Evolutionary conservation across 768 basidiomycete species (phyloP).

Genomic region (Tulasnella calospora): DNA sequence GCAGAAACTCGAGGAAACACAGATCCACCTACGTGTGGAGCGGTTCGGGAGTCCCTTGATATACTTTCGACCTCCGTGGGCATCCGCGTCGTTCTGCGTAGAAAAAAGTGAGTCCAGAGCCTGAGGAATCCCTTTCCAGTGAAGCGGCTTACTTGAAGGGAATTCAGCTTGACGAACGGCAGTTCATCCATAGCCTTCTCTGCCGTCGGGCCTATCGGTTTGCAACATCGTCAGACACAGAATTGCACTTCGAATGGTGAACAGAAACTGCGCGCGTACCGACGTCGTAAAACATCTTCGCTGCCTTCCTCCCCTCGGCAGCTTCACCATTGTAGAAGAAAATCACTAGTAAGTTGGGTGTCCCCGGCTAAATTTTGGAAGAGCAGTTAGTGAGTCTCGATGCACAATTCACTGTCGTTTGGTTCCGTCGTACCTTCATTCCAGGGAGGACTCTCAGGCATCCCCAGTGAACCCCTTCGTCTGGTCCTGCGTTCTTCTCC

Average conservation of each 20-base stretch:
- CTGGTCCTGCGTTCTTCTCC: neutral
- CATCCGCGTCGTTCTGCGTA: neutral
- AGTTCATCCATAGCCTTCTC: neutral
- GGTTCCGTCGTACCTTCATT: neutral
- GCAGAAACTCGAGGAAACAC: neutral
- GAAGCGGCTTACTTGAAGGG: neutral
- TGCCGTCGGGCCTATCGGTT: neutral
- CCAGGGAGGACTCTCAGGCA: neutral
- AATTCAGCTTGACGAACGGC: constrained; percentile 14
- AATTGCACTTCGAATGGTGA: neutral
- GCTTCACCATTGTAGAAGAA: constrained; percentile 9
- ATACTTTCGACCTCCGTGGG: neutral
- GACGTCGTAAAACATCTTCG: neutral
- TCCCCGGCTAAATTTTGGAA: neutral
- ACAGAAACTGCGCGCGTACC: neutral
- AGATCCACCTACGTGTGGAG: neutral
- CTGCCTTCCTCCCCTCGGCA: neutral
- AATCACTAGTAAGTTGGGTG: neutral
- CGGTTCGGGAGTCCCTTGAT: neutral
- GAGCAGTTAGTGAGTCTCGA: neutral
- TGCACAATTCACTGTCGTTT: neutral
- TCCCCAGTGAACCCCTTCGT: neutral
- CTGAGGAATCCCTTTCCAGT: no score
- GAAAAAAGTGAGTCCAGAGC: neutral
- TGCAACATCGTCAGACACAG: no score